A percentile compares a stretch with the other conserved stretches of the same genome.
Evolutionary conservation across 352 stramenopile species (phyloP).

Genomic region (Pythium monospermum): DNA sequence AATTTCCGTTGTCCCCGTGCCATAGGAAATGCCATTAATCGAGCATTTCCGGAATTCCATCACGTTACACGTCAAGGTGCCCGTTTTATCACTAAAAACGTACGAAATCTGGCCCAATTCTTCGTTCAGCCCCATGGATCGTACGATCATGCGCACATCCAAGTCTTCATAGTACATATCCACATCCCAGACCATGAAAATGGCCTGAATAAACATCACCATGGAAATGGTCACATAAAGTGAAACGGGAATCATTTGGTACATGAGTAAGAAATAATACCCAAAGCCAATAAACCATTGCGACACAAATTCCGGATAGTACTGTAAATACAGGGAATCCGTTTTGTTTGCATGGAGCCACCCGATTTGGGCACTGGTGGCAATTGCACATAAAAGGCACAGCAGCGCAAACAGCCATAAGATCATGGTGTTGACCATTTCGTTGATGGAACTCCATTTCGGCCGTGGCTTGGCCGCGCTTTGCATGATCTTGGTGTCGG

Average conservation of each 20-base stretch:
- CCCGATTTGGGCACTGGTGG: no score
- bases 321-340: slow-evolving; percentile 35
- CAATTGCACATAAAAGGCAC: slow-evolving; percentile 57
- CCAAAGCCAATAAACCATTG: slow-evolving; percentile 42
- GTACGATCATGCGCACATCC: slow-evolving; percentile 60
- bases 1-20: slow-evolving; percentile 83
- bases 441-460: slow-evolving; percentile 71
- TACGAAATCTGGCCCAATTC: slow-evolving; percentile 91
- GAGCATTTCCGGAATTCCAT: no score
- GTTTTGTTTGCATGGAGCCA: slow-evolving; percentile 47
- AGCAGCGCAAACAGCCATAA: slow-evolving; percentile 57
- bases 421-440: slow-evolving; percentile 75
- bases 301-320: slow-evolving; percentile 25
- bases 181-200: slow-evolving; percentile 75
- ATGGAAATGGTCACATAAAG: slow-evolving; percentile 83
- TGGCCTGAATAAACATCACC: slow-evolving; percentile 82
- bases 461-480: slow-evolving; percentile 37
- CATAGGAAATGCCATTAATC: slow-evolving; percentile 91
- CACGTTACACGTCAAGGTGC: slow-evolving; percentile 91
- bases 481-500: slow-evolving; percentile 89
- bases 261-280: slow-evolving; percentile 78
- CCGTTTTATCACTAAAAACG: slow-evolving; percentile 92
- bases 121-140: slow-evolving; percentile 84
- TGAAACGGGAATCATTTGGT: slow-evolving; percentile 79
- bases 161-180: slow-evolving; percentile 76